These are phyloP conservation scores for Magnolia kwangsiensis DNA, from an alignment of 164 flowering plant genomes.

Conservation along the genomic window DNA sequence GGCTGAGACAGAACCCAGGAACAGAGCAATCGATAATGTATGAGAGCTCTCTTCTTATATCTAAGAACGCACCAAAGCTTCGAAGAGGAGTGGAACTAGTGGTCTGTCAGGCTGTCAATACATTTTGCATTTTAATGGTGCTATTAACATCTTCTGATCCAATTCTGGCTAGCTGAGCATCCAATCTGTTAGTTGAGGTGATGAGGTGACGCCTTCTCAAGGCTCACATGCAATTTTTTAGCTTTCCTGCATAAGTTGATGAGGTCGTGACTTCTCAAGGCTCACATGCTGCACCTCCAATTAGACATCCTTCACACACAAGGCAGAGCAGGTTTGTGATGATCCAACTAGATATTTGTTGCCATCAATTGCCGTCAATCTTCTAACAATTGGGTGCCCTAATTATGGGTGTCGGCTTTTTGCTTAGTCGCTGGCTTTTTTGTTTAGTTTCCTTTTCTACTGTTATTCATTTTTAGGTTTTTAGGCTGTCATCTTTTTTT, in stretches of 20 bases:
- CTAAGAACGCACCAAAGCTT: too few relatives aligned
- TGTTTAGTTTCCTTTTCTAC: neutral
- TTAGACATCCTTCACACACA: conserved; percentile 31
- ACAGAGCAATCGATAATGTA: too few relatives aligned
- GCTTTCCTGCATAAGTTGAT: conserved; percentile 42
- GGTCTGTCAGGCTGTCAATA: too few relatives aligned
- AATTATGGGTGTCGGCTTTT: too few relatives aligned
- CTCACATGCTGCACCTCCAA: conserved; percentile 21
- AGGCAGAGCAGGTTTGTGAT: conserved; percentile 51
- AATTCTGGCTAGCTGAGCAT: conserved; percentile 49
- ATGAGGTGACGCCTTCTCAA: too few relatives aligned
- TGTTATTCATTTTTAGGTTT: neutral
- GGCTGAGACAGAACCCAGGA: too few relatives aligned
- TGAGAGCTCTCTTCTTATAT: too few relatives aligned
- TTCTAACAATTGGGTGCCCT: too few relatives aligned
- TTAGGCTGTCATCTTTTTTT: too few relatives aligned
- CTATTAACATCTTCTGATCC: conserved; percentile 94
- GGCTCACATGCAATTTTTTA: conserved; percentile 31
- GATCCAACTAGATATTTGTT: neutral
- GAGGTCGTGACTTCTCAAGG: conserved; percentile 48
- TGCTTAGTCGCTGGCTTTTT: too few relatives aligned
- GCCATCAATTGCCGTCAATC: neutral
- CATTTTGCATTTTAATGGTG: conserved; percentile 39
- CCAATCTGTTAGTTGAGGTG: too few relatives aligned
- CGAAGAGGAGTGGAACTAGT: too few relatives aligned